Evolutionary conservation across 2,329 filamentous ascomycete genomes (phyloP), one percentile per base, ranked within the genome.

Genomic region (Pestalotiopsis fici): DNA sequence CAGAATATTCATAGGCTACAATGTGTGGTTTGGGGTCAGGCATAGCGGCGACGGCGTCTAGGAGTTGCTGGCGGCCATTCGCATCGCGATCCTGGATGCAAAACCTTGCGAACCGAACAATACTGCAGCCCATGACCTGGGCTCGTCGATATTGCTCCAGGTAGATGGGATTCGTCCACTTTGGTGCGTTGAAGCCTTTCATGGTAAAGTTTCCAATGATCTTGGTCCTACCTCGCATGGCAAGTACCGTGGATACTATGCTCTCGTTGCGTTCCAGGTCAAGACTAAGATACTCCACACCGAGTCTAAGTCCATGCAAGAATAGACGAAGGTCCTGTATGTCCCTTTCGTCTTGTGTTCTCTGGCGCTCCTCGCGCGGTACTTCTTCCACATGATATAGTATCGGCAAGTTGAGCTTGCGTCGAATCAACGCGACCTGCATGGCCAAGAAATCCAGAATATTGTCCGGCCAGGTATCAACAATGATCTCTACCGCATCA

Each of bases 261-360:
- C 78, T 77, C 59, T 87, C 82, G 50, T 82, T 84, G 43, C 88
- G 83, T 39, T 87, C 85, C 18, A 93, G 77, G 74, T 93, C 89
- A 4, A 93, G 78, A 39, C 87, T 88, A 64, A 90, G 73, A 71
- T 89, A 93, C 65, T 92, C 90, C 2, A 91, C 88, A 1, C 87
- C 89, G 57, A 93, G 82, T 15, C 90, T 87, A 25, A 92, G 78
- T 4, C 90, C 90, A 69, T 91, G 88, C 54, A 87, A 83, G 25
- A 91, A 81, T 31, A 92, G 78, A 65, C 86, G 83, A 15, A 88
- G 77, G 72, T 91, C 91, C 64, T 81, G 76, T 6, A 75, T 63
- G 65, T 82, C 76, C 66, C 76, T 80, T 68, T 83, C 81, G 13
- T 80, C 78, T 3, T 73, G 70, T 2, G 77, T 54, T 37, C 81